Conservation (phyloP, 257 asterid genomes). For the Solanum lycopersicoides region DNA sequence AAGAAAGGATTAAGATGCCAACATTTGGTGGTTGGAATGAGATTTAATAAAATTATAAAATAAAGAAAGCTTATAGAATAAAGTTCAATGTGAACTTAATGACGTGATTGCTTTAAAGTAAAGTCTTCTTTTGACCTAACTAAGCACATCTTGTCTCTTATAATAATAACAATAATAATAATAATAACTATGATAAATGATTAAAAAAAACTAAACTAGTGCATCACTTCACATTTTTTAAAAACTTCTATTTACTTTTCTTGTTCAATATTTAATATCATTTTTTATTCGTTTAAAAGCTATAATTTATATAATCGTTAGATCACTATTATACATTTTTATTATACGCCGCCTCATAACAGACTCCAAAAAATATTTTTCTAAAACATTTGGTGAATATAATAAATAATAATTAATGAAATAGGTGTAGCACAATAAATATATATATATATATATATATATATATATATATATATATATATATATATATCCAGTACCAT, state of each 20-base stretch:
- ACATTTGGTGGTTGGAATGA: slow-evolving; percentile 7
- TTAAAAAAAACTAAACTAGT: neutral
- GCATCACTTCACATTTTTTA: neutral
- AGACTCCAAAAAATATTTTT: neutral
- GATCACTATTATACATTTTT: neutral
- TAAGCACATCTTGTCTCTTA: neutral
- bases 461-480: neutral
- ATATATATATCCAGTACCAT: neutral
- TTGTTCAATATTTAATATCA: too few relatives aligned
- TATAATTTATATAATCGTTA: too few relatives aligned
- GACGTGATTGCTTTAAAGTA: slow-evolving; percentile 25
- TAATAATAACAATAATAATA: neutral
- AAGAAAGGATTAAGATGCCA: neutral
- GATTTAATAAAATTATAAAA: neutral
- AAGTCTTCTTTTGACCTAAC: slow-evolving; percentile 18
- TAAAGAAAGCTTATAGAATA: slow-evolving; percentile 9
- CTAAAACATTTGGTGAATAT: neutral
- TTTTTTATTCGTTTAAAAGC: accelerated
- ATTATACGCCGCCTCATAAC: neutral
- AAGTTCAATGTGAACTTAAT: slow-evolving; percentile 8
- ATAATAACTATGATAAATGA: neutral
- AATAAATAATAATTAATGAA: neutral
- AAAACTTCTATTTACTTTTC: too few relatives aligned
- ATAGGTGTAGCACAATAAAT: neutral
- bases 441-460: neutral